A percentile compares a stretch with the other conserved stretches of the same genome.
Evolutionary conservation across 805 yeast genomes (phyloP).

Genomic region (Ascoidea tarda): DNA sequence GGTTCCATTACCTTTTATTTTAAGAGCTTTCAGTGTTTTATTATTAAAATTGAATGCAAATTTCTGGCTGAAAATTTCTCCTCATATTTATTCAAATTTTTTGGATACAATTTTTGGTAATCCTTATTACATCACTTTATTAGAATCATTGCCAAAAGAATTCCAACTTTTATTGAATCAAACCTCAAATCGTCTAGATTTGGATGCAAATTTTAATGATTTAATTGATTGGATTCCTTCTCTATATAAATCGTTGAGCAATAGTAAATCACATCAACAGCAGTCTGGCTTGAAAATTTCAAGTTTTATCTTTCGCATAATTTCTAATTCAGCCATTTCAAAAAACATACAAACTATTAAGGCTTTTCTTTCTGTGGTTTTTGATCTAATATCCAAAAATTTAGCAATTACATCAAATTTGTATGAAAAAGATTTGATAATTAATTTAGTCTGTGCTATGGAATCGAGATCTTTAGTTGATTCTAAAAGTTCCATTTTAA

Average conservation of each 20-base stretch:
- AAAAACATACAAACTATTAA: constrained; percentile 1
- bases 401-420: constrained; percentile 8
- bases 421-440: constrained; percentile 17
- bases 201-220: constrained; percentile 25
- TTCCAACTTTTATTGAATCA: constrained; percentile 10
- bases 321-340: constrained; percentile 2
- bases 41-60: constrained; percentile 25
- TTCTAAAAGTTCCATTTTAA: constrained; percentile 22
- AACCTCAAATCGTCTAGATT: constrained; percentile 16
- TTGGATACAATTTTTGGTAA: constrained; percentile 47
- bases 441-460: constrained; percentile 25
- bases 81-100: constrained; percentile 38
- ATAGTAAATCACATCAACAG: constrained; percentile 27
- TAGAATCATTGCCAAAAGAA: constrained; percentile 14
- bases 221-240: constrained; percentile 41
- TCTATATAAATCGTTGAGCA: constrained; percentile 27
- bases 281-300: constrained; percentile 39
- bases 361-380: constrained; percentile 4
- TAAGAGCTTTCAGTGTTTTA: constrained; percentile 35
- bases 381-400: constrained; percentile 8
- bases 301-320: constrained; percentile 26
- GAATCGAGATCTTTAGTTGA: constrained; percentile 37
- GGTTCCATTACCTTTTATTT: constrained; percentile 32
- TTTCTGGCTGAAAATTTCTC: constrained; percentile 44
- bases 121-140: constrained; percentile 27